Evolutionary conservation across 768 basidiomycete species (phyloP), one percentile per base, ranked within the genome.

Genomic region (Boletus vermiculosoides): DNA sequence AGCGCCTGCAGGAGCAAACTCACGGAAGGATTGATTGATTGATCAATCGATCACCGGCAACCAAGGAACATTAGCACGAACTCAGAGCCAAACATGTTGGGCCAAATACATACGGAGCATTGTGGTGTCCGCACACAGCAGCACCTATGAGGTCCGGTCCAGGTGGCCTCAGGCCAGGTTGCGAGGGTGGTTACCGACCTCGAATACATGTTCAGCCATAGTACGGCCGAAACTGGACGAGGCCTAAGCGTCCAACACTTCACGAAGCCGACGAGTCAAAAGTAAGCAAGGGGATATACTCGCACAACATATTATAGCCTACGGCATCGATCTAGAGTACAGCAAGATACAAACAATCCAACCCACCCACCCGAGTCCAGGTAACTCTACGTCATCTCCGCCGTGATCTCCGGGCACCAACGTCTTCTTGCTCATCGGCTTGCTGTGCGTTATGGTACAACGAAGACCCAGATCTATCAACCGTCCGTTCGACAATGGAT

Each of bases 401-500:
- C 42, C 66, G 60, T 36, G 63, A 59, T 50, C 63, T 65, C 44
- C 68, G 68, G 18, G 55, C 12, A 20, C 68, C 50, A 10, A 2
- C 52, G 5, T 23, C 54, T 23, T 58, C 67, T 39, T 42, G 60
- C 10, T 45, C 60, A 31, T 47, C 36, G 1, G 42, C 59, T 40
- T 58, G 61, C 37, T 63, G 64, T 18, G 53, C 45, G 12, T 37
- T 63, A 12, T 58, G 63, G 50, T 80, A 80, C 53, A 80, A 31
- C 12, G 67, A 60, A 7, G 85, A 86, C 25, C 72, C 73, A n/a
- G 84, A 83, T 60, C 88, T 74, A 62, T 87, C 83, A 10, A 78
- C 85, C 0, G 89, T 91, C 51, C 90, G 78, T 69, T 96, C 92
- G 25, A 96, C 93, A 51, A 96, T 80, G 23, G 87, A 91, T 5